A percentile compares a stretch with the other conserved stretches of the same genome.
phyloP scores from a whole-genome alignment of 73 alveolate species.

The Paramecium sonneborni region DNA sequence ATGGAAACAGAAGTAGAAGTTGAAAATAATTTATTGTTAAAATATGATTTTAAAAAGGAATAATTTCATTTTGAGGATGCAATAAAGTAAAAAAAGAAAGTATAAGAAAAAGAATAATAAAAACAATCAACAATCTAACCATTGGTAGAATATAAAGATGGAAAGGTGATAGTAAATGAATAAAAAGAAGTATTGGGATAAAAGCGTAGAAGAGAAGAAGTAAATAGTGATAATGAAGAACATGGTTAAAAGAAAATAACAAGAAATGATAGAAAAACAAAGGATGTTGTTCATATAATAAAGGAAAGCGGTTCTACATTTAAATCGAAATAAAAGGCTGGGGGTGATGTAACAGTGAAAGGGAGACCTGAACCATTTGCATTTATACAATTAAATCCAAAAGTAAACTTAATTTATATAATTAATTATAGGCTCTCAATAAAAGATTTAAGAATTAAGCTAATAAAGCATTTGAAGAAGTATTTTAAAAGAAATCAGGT shows the following conservation, averaged over 20 bases:
- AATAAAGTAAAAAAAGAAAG: slow-evolving; percentile 12
- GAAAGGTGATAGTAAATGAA: slow-evolving; percentile 57
- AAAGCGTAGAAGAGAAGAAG: slow-evolving; percentile 61
- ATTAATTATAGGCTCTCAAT: slow-evolving; percentile 54
- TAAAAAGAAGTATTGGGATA: slow-evolving; percentile 37
- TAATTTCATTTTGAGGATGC: slow-evolving; percentile 59
- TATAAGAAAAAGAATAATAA: background rate
- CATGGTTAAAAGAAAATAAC: background rate
- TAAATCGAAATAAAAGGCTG: slow-evolving; percentile 60
- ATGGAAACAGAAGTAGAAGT: slow-evolving; percentile 48
- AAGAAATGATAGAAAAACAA: slow-evolving; percentile 5
- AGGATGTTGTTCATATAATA: slow-evolving; percentile 49
- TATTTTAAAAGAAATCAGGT: slow-evolving; percentile 51
- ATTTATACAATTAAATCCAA: slow-evolving; percentile 65
- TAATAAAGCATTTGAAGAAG: slow-evolving; percentile 60
- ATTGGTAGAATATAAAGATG: slow-evolving; percentile 58
- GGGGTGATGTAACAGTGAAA: slow-evolving; percentile 62
- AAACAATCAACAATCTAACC: slow-evolving; percentile 1
- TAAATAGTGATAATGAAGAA: slow-evolving; percentile 50
- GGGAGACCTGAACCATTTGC: slow-evolving; percentile 72
- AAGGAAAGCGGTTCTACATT: slow-evolving; percentile 58
- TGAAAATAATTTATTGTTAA: slow-evolving; percentile 54
- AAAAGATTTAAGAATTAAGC: slow-evolving; percentile 63
- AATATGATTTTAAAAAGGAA: slow-evolving; percentile 43
- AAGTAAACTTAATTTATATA: slow-evolving; percentile 1